Conservation (phyloP, 176 grass and related monocot species). For the Musa itinerans region DNA sequence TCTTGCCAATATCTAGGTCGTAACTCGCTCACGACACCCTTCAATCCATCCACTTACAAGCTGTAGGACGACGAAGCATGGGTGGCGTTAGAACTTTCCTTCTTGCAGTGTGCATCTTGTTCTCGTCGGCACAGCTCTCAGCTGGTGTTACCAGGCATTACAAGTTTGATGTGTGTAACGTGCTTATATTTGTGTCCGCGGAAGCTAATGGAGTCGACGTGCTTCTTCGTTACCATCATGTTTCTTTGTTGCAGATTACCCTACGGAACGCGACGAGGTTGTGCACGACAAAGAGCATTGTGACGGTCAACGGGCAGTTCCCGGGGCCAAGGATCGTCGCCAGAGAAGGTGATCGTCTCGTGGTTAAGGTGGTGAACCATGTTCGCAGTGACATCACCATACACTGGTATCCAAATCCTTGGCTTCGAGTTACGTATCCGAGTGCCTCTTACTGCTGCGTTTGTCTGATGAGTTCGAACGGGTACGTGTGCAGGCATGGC, state of each 20-base stretch:
- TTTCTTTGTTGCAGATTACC: neutral
- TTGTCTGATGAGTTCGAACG: neutral
- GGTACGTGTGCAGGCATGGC: conserved; percentile 4
- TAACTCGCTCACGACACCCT: too few relatives aligned
- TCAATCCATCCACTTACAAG: neutral
- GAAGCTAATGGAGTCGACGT: neutral
- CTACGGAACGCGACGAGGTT: conserved; percentile 9
- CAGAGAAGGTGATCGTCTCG: conserved; percentile 4
- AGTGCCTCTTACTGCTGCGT: neutral
- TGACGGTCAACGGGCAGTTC: conserved; percentile 21
- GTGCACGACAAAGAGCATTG: conserved; percentile 13
- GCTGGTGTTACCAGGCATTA: conserved; percentile 5
- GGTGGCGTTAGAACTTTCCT: neutral
- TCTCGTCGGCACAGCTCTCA: neutral
- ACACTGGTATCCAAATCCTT: neutral
- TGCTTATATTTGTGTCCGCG: neutral
- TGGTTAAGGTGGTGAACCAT: conserved; percentile 15
- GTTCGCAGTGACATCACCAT: neutral
- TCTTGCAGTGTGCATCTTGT: neutral
- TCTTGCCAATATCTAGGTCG: too few relatives aligned
- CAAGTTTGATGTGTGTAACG: conserved; percentile 7
- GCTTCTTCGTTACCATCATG: neutral
- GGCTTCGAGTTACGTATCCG: too few relatives aligned
- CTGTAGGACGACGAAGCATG: neutral
- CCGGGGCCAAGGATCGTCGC: conserved; percentile 16